phyloP scores from a whole-genome alignment of 2,329 filamentous ascomycete species.

The Fonsecaea monophora region DNA sequence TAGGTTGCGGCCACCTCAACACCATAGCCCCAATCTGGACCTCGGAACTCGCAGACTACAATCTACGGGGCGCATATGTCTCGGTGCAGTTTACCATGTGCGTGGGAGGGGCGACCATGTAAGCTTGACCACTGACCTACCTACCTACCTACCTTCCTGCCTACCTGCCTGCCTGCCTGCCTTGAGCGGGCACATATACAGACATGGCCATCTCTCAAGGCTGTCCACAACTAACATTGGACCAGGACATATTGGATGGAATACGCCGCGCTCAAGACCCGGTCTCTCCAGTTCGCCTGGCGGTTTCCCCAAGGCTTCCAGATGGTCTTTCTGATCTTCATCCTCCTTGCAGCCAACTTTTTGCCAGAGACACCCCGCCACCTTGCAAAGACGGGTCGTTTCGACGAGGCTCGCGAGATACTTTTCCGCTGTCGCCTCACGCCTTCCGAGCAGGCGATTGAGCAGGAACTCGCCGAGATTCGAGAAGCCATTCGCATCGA shows the following conservation, averaged over 20 bases:
- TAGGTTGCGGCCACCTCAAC: slow-evolving; percentile 43
- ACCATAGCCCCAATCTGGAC: slow-evolving; percentile 43
- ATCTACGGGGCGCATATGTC: slow-evolving; percentile 41
- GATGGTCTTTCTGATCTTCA: slow-evolving; percentile 65
- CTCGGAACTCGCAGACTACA: slow-evolving; percentile 41
- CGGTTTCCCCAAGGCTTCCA: slow-evolving; percentile 67
- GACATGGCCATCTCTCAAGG: neutral
- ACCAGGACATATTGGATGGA: slow-evolving; percentile 44
- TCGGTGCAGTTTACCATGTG: slow-evolving; percentile 41
- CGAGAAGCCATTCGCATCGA: slow-evolving; percentile 41
- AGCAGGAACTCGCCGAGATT: slow-evolving; percentile 41
- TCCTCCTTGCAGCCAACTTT: slow-evolving; percentile 57
- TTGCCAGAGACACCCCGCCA: slow-evolving; percentile 56
- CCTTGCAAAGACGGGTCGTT: slow-evolving; percentile 39
- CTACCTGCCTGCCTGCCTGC: too few relatives aligned
- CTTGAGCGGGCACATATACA: too few relatives aligned
- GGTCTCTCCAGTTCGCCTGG: slow-evolving; percentile 55
- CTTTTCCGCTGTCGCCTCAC: slow-evolving; percentile 28
- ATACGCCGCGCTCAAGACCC: slow-evolving; percentile 41
- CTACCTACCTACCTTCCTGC: too few relatives aligned
- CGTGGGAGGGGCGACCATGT: slow-evolving; percentile 19
- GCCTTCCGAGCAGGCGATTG: slow-evolving; percentile 28
- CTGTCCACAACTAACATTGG: slow-evolving; percentile 4
- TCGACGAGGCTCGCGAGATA: slow-evolving; percentile 37
- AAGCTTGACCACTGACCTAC: neutral